A percentile compares a stretch with the other conserved stretches of the same genome.
phyloP scores from a whole-genome alignment of 768 basidiomycete genomes.

The Neoboletus magnificus region DNA sequence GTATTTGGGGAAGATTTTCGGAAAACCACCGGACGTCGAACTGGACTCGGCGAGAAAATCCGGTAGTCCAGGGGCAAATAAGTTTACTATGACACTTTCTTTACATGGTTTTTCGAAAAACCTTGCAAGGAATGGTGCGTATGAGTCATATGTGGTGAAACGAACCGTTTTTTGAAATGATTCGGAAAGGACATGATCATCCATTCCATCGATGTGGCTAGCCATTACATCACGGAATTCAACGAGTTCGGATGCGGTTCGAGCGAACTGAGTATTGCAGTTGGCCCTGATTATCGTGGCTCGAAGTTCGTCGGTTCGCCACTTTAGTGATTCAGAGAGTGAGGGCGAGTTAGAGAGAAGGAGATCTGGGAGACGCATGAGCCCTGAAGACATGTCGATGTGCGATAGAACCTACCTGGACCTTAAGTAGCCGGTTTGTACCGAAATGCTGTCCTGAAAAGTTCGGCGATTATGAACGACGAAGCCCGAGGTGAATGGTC shows the following conservation, averaged over 20 bases:
- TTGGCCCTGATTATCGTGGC: conserved; percentile 1
- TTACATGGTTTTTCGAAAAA: conserved; percentile 5
- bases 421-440: not conserved
- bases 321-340: not conserved
- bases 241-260: conserved; percentile 1
- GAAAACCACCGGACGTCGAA: conserved; percentile 15
- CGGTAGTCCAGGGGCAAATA: conserved; percentile 20
- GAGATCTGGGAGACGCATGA: not conserved
- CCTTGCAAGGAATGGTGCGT: conserved; percentile 10
- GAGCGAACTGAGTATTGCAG: conserved; percentile 2
- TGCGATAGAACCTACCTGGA: not conserved
- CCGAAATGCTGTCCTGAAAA: not conserved
- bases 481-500: too few relatives aligned
- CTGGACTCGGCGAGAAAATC: conserved; percentile 16
- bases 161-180: conserved; percentile 10
- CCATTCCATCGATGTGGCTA: not conserved
- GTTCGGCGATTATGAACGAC: not conserved
- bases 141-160: conserved; percentile 15
- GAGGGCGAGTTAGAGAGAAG: not conserved
- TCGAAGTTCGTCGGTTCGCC: not conserved
- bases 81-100: not conserved
- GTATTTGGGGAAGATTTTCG: conserved; percentile 14
- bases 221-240: conserved; percentile 1
- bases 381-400: not conserved
- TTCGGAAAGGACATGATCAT: not conserved